These are phyloP conservation scores for Kwoniella pini DNA, from an alignment of 768 basidiomycete genomes.

Conservation along the genomic window DNA sequence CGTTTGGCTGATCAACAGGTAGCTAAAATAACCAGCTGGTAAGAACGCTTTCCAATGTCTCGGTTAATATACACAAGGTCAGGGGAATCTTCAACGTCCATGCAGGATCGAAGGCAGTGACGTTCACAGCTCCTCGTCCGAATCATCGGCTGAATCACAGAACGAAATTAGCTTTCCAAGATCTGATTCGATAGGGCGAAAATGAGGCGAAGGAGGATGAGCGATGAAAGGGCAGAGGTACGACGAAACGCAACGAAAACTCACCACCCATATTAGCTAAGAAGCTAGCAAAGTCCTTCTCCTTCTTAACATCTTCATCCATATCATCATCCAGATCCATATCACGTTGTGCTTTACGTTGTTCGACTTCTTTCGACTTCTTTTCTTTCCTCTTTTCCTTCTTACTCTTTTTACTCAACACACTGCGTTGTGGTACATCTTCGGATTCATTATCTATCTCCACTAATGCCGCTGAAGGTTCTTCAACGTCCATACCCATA, in stretches of 20 bases:
- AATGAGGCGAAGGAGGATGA: no score
- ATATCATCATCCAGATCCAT: slow-evolving; percentile 56
- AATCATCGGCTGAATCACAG: slow-evolving; percentile 28
- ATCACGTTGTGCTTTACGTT: slow-evolving; percentile 9
- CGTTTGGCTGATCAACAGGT: no score
- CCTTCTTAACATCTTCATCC: slow-evolving; percentile 48
- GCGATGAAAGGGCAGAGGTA: no score
- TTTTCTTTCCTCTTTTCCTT: slow-evolving; percentile 55
- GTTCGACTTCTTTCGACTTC: slow-evolving; percentile 22
- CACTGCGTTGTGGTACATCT: slow-evolving; percentile 44
- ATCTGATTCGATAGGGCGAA: no score
- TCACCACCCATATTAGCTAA: slow-evolving; percentile 48
- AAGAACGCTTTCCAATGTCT: no score
- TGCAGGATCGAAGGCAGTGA: no score
- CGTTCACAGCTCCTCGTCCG: slow-evolving; percentile 36
- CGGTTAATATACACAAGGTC: no score
- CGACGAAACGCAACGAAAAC: slow-evolving; percentile 1
- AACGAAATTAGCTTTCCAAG: no score
- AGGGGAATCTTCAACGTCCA: no score
- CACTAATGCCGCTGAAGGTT: slow-evolving; percentile 56
- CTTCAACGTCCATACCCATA: slow-evolving; percentile 54
- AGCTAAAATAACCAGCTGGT: no score
- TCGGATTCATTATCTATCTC: slow-evolving; percentile 25
- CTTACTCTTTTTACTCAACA: slow-evolving; percentile 54
- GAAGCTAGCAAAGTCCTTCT: slow-evolving; percentile 49